Evolutionary conservation across 2,329 filamentous ascomycete species (phyloP), one percentile per base, ranked within the genome.

Genomic region (Seiridium unicorne): DNA sequence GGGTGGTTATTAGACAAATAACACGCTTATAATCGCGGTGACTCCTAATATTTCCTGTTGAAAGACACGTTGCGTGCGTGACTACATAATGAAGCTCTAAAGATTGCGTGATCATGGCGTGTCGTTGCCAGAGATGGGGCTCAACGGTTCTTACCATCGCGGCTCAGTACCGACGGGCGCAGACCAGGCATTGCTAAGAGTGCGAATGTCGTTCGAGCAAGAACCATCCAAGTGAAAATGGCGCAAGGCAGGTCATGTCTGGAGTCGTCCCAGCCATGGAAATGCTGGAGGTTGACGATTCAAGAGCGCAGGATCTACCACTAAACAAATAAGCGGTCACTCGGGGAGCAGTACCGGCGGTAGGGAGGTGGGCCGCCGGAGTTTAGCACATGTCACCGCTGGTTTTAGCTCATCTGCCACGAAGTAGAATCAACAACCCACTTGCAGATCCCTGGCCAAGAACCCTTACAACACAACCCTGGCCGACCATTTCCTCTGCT

Each of bases 311-410:
- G 5, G 32, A 35, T 53, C n/a, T 10, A 53, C 10, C 47, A 10
- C 47, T 32, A 13, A 31, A 26, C 34, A 18, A n/a, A 36, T 38
- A 53, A 34, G 49, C 49, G 49, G 49, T 53, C 49, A 35, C 10
- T 13, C 8, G n/a, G 49, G 31, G 11, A n/a, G 11, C 11, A 18
- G 49, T 13, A 36, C 35, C 31, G 32, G 31, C 49, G 13, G 11
- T 8, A 35, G 34, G 34, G 32, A 36, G 49, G 35, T n/a, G 49
- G 49, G 32, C 47, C 47, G 31, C 47, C 47, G 26, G 35, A 36
- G 31, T 31, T 49, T 26, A 53, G 32, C 49, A 53, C 49, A 53
- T 53, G 49, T 53, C 49, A 53, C 49, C 49, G 49, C 49, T 53
- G 49, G 13, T 49, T 49, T 5, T 44, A 18, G 42, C 42, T 32